Conservation (phyloP, 352 stramenopile species). For the Globisporangium abappressorium region DNA sequence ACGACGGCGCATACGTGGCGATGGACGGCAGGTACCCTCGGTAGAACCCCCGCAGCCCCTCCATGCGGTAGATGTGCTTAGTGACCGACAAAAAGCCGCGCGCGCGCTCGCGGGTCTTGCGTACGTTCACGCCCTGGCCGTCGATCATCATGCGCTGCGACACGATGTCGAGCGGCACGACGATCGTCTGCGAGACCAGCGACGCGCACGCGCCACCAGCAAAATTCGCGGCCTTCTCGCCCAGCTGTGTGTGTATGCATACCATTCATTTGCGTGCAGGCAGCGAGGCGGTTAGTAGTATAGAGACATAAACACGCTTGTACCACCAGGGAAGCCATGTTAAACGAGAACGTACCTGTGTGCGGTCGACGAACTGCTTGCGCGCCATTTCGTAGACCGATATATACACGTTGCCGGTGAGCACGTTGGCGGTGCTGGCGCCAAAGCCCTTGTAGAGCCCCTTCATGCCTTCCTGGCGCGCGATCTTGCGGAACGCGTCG, state of each 20-base stretch:
- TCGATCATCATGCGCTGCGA: conserved; percentile 89
- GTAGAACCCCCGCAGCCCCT: conserved; percentile 82
- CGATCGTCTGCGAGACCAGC: conserved; percentile 81
- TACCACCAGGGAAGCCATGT: not conserved
- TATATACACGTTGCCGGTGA: conserved; percentile 89
- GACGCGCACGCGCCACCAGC: conserved; percentile 70
- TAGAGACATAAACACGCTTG: not conserved
- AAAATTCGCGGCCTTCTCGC: conserved; percentile 76
- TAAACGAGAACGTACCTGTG: conserved; percentile 29
- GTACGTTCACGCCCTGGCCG: conserved; percentile 62
- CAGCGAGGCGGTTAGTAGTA: not conserved
- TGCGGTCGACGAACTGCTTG: conserved; percentile 62
- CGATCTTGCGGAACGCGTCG: conserved; percentile 85
- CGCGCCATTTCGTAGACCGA: conserved; percentile 84
- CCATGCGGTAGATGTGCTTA: conserved; percentile 54
- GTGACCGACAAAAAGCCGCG: conserved; percentile 60
- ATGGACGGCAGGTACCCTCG: conserved; percentile 82
- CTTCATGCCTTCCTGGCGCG: conserved; percentile 65
- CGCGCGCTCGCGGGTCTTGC: conserved; percentile 52
- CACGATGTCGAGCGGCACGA: conserved; percentile 87
- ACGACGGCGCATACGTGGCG: conserved; percentile 83
- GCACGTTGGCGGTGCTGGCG: conserved; percentile 80
- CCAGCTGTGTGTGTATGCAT: conserved; percentile 21
- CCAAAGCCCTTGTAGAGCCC: conserved; percentile 88
- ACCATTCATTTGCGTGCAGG: not conserved